Base-by-base conservation (phyloP, 2,329 filamentous ascomycete genomes). In the Colletotrichum eleusines region DNA sequence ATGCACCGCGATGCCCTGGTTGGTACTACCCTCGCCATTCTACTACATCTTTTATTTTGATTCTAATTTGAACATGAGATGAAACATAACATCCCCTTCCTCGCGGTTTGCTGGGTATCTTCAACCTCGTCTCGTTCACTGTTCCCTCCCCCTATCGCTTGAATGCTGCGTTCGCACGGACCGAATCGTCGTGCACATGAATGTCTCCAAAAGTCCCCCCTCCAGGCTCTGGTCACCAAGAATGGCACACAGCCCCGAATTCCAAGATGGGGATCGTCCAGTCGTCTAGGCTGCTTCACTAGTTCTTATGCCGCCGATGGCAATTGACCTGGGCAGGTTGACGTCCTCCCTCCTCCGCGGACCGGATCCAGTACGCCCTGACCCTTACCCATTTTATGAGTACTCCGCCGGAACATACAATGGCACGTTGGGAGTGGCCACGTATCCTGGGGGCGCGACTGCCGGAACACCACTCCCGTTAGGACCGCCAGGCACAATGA, bases 381-480 rank as follows among this genome's bases (percentile, higher is more conserved):
- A 18, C 8, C 20, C 20, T 23, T 20, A 23, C 26, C 26, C 48
- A 23, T 23, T 28, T 50, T 61, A 72, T 6, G 69, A 72, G 28
- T 69, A 70, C 23, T 72, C 69, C 20, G 69, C 65, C 18, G 67
- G 66, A 44, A 57, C 67, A 26, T 65, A 72, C 66, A 72, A 57
- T 8, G 69, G 66, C 48, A 72, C 60, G 33, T 35, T 72, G 40
- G 50, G 28, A 12, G 69, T 35, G 23, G 60, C 69, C n/a, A 57
- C 57, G 55, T 55, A 72, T 0, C 26, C 59, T 23, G 44, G 38
- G 6, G 46, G 42, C 16, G 65, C 53, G 38, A 44, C 31, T 14
- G 59, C 28, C 33, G 69, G 53, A 0, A 46, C 63, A 6, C 40
- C 46, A 40, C 12, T 23, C 8, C 67, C 58, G 3, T 69, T 63